A percentile compares a stretch with the other conserved stretches of the same genome.
Conservation (phyloP, 805 yeast genomes). For the Metahyphopichia silvanorum region DNA sequence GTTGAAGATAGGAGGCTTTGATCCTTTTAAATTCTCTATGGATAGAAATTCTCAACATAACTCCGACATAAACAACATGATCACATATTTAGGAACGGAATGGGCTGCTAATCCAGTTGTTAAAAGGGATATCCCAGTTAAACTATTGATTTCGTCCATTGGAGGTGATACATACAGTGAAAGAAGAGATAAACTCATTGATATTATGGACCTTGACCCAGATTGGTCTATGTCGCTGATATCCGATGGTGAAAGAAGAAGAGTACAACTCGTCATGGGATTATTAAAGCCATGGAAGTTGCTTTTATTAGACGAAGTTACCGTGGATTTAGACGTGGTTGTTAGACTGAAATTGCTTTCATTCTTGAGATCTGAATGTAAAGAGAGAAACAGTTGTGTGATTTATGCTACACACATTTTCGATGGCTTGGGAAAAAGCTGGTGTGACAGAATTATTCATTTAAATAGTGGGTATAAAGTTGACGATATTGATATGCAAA, state of each 20-base stretch:
- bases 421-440: conserved; percentile 78
- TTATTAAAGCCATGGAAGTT: conserved; percentile 86
- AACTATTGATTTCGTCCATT: conserved; percentile 70
- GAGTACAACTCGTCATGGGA: conserved; percentile 95
- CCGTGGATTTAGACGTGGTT: conserved; percentile 92
- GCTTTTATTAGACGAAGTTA: conserved; percentile 89
- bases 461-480: conserved; percentile 61
- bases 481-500: conserved; percentile 29
- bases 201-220: conserved; percentile 80
- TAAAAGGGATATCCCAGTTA: conserved; percentile 86
- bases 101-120: conserved; percentile 95
- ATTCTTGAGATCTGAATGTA: conserved; percentile 74
- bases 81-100: conserved; percentile 91
- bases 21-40: conserved; percentile 73
- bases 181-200: conserved; percentile 72
- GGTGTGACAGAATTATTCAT: conserved; percentile 87
- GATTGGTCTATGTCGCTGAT: conserved; percentile 90
- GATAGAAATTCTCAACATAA: conserved; percentile 42
- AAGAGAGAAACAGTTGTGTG: conserved; percentile 65
- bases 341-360: conserved; percentile 73
- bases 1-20: conserved; percentile 72
- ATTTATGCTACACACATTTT: conserved; percentile 95
- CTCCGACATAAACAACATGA: conserved; percentile 44
- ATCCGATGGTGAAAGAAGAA: conserved; percentile 91
- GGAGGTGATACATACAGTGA: conserved; percentile 68